These are phyloP conservation scores for Bipolaris sorokiniana DNA, from an alignment of 2,329 filamentous ascomycete species.

Conservation along the genomic window DNA sequence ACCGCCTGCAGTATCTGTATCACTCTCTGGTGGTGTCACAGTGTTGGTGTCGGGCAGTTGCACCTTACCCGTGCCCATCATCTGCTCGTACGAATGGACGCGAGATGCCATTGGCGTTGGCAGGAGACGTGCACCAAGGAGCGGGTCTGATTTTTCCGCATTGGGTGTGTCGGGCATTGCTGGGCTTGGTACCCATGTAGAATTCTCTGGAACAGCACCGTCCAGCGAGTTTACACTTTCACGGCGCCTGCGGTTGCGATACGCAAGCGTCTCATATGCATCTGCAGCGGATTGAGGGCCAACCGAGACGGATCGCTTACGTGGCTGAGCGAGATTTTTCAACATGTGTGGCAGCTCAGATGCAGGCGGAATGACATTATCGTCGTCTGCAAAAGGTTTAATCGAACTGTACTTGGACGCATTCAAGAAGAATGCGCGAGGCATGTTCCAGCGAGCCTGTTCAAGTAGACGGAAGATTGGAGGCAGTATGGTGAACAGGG, in stretches of 20 bases:
- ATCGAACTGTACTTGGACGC: conserved; percentile 91
- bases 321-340: conserved; percentile 79
- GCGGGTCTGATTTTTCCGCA: conserved; percentile 36
- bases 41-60: conserved; percentile 12
- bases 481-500: conserved; percentile 76
- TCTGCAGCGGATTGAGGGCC: conserved; percentile 96
- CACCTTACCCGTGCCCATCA: conserved; percentile 72
- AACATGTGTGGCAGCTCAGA: conserved; percentile 84
- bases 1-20: conserved; percentile 42
- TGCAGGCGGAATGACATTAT: conserved; percentile 90
- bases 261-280: conserved; percentile 92
- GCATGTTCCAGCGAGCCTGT: conserved; percentile 76
- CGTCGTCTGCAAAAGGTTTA: conserved; percentile 72
- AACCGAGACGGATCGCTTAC: conserved; percentile 82
- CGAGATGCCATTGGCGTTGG: conserved; percentile 55
- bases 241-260: conserved; percentile 73
- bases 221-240: conserved; percentile 61
- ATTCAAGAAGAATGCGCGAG: conserved; percentile 87
- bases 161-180: conserved; percentile 44
- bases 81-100: conserved; percentile 70
- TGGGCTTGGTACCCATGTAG: conserved; percentile 27
- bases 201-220: conserved; percentile 38
- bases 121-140: conserved; percentile 54
- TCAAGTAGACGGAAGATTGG: conserved; percentile 88
- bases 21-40: conserved; percentile 37